These are phyloP conservation scores for Eimeria falciformis DNA, from an alignment of 169 alveolate genomes.

Conservation along the genomic window DNA sequence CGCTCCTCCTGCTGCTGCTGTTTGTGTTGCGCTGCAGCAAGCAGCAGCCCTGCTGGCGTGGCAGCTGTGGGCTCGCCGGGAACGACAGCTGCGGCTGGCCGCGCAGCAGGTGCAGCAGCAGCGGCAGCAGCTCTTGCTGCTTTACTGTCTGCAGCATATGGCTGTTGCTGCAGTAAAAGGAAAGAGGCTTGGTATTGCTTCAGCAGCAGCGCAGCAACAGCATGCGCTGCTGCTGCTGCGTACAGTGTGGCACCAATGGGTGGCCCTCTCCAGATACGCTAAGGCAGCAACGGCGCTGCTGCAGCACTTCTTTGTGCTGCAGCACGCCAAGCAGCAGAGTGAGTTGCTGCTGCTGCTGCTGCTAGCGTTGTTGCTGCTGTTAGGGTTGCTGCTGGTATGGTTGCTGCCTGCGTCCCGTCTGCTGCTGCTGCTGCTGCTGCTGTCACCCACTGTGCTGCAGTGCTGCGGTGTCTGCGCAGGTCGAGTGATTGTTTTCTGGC, in stretches of 20 bases:
- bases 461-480: conserved; percentile 24
- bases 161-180: conserved; percentile 47
- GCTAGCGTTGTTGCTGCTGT: neutral
- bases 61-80: neutral
- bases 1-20: neutral
- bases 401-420: neutral
- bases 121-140: conserved; percentile 49
- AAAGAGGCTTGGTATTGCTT: conserved; percentile 17
- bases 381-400: neutral
- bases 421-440: neutral
- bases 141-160: conserved; percentile 29
- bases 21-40: conserved; percentile 34
- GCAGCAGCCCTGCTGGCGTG: conserved; percentile 17
- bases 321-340: neutral
- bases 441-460: neutral
- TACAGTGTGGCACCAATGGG: conserved; percentile 23
- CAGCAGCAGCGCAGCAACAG: conserved; percentile 34
- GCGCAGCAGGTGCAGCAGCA: conserved; percentile 57
- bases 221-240: conserved; percentile 55
- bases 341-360: neutral
- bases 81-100: neutral
- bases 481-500: conserved; percentile 10
- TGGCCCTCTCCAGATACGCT: conserved; percentile 5
- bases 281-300: conserved; percentile 48
- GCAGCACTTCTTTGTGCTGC: conserved; percentile 65